phyloP scores from a whole-genome alignment of 306 rosid genomes.

The Quercus agrifolia region DNA sequence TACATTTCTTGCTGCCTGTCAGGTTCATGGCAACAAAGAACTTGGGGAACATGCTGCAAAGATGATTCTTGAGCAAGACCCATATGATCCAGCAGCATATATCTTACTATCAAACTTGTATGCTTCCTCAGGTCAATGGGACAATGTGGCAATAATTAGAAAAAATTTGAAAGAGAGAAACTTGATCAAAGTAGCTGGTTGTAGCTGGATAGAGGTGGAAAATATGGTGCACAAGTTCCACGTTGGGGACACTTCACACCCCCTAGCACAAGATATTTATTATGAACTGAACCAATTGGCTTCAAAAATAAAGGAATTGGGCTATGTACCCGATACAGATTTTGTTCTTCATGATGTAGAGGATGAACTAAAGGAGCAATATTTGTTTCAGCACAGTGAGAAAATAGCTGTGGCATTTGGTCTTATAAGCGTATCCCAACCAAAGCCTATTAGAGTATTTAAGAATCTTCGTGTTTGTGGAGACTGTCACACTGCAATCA shows the following conservation, averaged over 20 bases:
- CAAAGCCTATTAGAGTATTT: conserved; percentile 53
- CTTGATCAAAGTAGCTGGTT: conserved; percentile 56
- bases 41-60: conserved; percentile 63
- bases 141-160: conserved; percentile 53
- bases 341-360: conserved; percentile 74
- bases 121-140: conserved; percentile 53
- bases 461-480: conserved; percentile 64
- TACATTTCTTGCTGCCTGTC: conserved; percentile 63
- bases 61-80: conserved; percentile 57
- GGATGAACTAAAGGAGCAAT: conserved; percentile 58
- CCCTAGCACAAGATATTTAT: conserved; percentile 50
- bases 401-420: conserved; percentile 69
- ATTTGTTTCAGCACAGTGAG: conserved; percentile 64
- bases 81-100: conserved; percentile 54
- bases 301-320: conserved; percentile 42
- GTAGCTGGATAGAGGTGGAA: conserved; percentile 63
- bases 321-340: conserved; percentile 55
- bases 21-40: conserved; percentile 48
- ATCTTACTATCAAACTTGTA: conserved; percentile 60
- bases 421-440: conserved; percentile 39
- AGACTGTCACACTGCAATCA: conserved; percentile 61
- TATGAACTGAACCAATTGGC: conserved; percentile 44
- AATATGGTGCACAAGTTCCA: conserved; percentile 54
- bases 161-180: conserved; percentile 49
- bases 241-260: conserved; percentile 66